Evolutionary conservation across 2,329 filamentous ascomycete genomes (phyloP), one percentile per base, ranked within the genome.

Genomic region (Cytospora leucostoma): DNA sequence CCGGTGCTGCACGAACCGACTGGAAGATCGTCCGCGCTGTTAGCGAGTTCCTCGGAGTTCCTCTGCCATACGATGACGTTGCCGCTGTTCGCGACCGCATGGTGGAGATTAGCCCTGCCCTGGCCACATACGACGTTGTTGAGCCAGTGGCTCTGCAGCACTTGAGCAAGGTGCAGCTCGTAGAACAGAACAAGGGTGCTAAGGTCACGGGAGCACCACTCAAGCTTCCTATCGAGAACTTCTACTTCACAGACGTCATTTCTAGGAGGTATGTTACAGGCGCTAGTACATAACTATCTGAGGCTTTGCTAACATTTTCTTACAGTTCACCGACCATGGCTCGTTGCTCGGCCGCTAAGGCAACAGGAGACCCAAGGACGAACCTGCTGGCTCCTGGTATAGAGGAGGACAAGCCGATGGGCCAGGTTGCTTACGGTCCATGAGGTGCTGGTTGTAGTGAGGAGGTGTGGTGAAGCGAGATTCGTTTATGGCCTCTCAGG

Each of bases 21-120:
- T 99, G 95, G 95, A 99, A 98, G 87, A 98, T 99, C 73, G 88
- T 99, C 70, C 92, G 95, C 68, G 95, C 95, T 19, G 88, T 85
- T 62, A 95, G 91, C 73, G 95, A 98, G 79, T 97, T 96, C 80
- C 84, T 99, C 17, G 92, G 91, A 65, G 87, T 83, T 34, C 89
- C 93, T 68, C 85, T 99, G 59, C 91, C 93, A 27, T 99, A 98
- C 74, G 94, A 99, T 71, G 93, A 98, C 73, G 85, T 99, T 57
- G 90, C 95, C 68, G 85, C 88, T 71, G 85, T 99, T 59, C 87
- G 95, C 63, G 93, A 97, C 77, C 91, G 95, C 71, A 96, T 98
- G 92, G 88, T 89, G 67, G 92, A 98, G 80, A 94, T 99, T 75
- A 95, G 91, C 72, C 95, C 95, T 66, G 89, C 92, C 2, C 85